These are phyloP conservation scores for Venturia aucupariae DNA, from an alignment of 2,329 filamentous ascomycete genomes.

Conservation along the genomic window DNA sequence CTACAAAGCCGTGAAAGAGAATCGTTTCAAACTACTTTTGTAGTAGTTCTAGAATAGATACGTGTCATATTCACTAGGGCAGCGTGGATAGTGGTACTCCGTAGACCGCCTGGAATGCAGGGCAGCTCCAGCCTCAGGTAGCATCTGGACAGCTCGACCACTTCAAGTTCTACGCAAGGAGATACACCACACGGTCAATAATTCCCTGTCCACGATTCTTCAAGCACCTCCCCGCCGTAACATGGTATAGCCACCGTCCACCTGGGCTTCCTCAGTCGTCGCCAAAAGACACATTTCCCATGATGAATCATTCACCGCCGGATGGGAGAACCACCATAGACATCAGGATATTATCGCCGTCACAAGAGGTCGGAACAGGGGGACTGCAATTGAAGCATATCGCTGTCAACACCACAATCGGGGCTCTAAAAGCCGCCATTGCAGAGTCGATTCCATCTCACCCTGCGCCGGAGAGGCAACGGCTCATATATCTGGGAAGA, in stretches of 20 bases:
- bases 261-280: not conserved
- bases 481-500: conserved; percentile 50
- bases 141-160: not conserved
- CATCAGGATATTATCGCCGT: conserved; percentile 32
- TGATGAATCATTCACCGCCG: conserved; percentile 3
- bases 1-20: too few relatives aligned
- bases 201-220: not conserved
- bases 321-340: conserved; percentile 21
- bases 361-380: conserved; percentile 26
- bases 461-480: conserved; percentile 36
- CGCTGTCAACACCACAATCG: conserved; percentile 36
- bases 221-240: not conserved
- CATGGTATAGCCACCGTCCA: conserved; percentile 1
- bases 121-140: not conserved
- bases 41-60: too few relatives aligned
- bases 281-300: not conserved
- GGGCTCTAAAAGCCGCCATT: conserved; percentile 44
- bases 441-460: conserved; percentile 36
- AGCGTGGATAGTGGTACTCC: not conserved
- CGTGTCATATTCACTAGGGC: not conserved
- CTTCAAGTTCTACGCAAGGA: not conserved
- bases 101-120: too few relatives aligned
- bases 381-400: conserved; percentile 24
- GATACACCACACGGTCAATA: not conserved
- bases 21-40: too few relatives aligned